Evolutionary conservation across 257 asterid species (phyloP).

Genomic region (Anisodus tanguticus): DNA sequence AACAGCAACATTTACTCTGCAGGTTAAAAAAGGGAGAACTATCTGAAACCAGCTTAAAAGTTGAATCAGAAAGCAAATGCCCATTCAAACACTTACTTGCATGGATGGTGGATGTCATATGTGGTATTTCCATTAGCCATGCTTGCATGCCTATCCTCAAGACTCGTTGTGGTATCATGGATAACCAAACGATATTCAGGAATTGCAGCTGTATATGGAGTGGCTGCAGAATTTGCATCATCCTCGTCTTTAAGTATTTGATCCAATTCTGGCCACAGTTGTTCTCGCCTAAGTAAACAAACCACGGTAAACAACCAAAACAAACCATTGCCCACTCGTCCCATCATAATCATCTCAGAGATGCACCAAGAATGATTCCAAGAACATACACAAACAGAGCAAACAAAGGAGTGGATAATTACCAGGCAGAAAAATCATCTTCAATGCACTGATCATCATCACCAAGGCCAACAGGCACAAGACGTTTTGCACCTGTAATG

Average conservation of each 20-base stretch:
- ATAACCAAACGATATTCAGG: slow-evolving; percentile 60
- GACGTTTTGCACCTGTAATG: slow-evolving; percentile 59
- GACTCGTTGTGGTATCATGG: slow-evolving; percentile 43
- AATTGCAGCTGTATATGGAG: slow-evolving; percentile 71
- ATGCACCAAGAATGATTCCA: neutral
- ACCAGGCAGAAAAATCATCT: slow-evolving; percentile 77
- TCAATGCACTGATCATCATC: slow-evolving; percentile 83
- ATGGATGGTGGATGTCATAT: slow-evolving; percentile 76
- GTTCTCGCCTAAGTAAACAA: slow-evolving; percentile 57
- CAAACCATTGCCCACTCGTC: neutral
- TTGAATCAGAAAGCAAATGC: slow-evolving; percentile 3
- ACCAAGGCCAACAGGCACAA: slow-evolving; percentile 65
- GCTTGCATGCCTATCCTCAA: slow-evolving; percentile 45
- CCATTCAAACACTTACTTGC: slow-evolving; percentile 50
- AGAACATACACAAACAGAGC: neutral
- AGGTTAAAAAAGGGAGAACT: slow-evolving; percentile 30
- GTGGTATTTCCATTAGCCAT: slow-evolving; percentile 57
- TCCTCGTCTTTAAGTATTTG: slow-evolving; percentile 56
- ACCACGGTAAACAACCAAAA: neutral
- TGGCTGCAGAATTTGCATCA: slow-evolving; percentile 48
- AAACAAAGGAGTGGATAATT: slow-evolving; percentile 20
- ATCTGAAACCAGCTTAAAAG: slow-evolving; percentile 12
- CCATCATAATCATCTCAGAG: neutral
- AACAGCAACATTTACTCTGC: slow-evolving; percentile 72
- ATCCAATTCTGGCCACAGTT: slow-evolving; percentile 69